Evolutionary conservation across 2,329 filamentous ascomycete genomes (phyloP), one percentile per base, ranked within the genome.

Genomic region (Fusarium equiseti): DNA sequence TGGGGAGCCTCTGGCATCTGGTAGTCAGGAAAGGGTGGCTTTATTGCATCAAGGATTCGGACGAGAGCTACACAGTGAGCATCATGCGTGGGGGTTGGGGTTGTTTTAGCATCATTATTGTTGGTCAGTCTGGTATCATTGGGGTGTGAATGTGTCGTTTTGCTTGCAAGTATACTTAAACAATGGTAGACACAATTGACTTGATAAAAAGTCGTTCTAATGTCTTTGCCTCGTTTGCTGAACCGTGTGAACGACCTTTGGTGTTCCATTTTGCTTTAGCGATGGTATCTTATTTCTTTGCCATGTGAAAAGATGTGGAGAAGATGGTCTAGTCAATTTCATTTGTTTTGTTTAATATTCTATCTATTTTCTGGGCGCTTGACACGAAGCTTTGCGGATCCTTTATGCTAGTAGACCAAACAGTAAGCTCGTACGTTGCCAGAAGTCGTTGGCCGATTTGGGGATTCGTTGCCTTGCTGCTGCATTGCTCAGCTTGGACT

Each of bases 391-490:
- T 38, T 27, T 16, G 32, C 40, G 11, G 6, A 42, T 16, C 18
- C 22, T 22, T 67, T 66, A 86, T 71, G 85, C 85, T 70, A 98
- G 81, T 60, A 97, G 82, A 4, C 92, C 94, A 81, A 98, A 97
- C 27, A 98, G 80, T 68, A 98, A 80, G 78, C 88, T 91, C 13
- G 92, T 96, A 75, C 92, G 89, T 82, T 91, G 93, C 89, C 93
- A 96, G 79, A 96, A 97, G 54, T 95, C 93, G 48, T 86, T 83
- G 8, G 93, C 88, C 18, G 85, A 83, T 79, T 91, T 92, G 71
- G 77, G 80, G 40, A 97, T 79, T 67, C 88, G 88, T 46, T 85
- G 80, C 18, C 81, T 82, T 8, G 79, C 81, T 13, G 83, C 79
- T 29, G 86, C 83, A 6, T 86, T 77, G 1, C 86, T 85, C 9